phyloP scores from a whole-genome alignment of 495 filamentous ascomycete species.

The Chlorociboria aeruginascens region DNA sequence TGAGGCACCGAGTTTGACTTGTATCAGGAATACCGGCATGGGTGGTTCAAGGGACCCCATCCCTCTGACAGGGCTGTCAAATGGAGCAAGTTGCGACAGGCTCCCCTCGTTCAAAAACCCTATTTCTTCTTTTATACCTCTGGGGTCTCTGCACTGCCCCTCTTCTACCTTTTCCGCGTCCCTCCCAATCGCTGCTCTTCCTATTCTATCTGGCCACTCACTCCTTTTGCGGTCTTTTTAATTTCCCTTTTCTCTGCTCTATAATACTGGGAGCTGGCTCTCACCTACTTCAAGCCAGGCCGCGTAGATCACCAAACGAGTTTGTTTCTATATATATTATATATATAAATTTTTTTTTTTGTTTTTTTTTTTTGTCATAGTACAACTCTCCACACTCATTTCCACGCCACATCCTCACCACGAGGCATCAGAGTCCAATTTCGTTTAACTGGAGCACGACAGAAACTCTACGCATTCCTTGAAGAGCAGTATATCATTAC shows the following conservation, averaged over 20 bases:
- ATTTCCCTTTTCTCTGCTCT: slow-evolving; percentile 18
- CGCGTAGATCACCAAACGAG: slow-evolving; percentile 19
- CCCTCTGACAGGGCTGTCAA: slow-evolving; percentile 14
- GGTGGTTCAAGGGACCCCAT: slow-evolving; percentile 14
- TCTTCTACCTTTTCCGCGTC: slow-evolving; percentile 19
- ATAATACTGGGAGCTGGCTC: slow-evolving; percentile 24
- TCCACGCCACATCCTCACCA: slow-evolving; percentile 19
- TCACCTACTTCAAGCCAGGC: slow-evolving; percentile 21
- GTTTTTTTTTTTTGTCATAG: slow-evolving; percentile 17
- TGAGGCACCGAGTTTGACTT: slow-evolving; percentile 14
- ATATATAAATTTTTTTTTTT: too few relatives aligned
- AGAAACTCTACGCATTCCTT: slow-evolving; percentile 20
- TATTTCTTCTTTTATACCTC: slow-evolving; percentile 21
- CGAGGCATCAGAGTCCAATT: slow-evolving; percentile 19
- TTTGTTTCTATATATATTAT: slow-evolving; percentile 18
- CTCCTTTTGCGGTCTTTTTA: slow-evolving; percentile 21
- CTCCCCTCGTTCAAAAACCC: slow-evolving; percentile 11
- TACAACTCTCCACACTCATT: slow-evolving; percentile 21
- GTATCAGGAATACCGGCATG: slow-evolving; percentile 21
- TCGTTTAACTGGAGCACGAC: slow-evolving; percentile 12
- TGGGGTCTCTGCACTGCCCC: slow-evolving; percentile 22
- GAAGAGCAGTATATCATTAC: slow-evolving; percentile 13
- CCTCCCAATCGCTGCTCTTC: slow-evolving; percentile 20
- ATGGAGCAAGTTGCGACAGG: slow-evolving; percentile 12
- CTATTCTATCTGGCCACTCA: slow-evolving; percentile 20